Evolutionary conservation across 768 basidiomycete genomes (phyloP).

Genomic region (Tephrocybe rancida): DNA sequence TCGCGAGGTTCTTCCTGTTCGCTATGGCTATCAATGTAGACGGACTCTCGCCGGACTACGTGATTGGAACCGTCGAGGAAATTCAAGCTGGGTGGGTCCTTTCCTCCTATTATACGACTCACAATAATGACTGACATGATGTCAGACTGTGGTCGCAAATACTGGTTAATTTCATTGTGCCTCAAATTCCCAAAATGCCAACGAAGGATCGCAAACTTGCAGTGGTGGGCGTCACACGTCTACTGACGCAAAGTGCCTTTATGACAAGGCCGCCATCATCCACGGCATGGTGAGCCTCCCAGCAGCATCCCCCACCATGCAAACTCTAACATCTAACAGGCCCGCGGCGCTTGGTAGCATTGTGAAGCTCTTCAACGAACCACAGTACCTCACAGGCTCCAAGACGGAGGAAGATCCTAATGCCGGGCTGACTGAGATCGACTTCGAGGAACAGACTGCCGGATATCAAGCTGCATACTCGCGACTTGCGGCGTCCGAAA

Average conservation of each 20-base stretch:
- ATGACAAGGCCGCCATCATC: constrained; percentile 71
- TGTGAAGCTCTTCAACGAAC: constrained; percentile 75
- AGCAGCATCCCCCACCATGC: not conserved
- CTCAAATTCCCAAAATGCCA: constrained; percentile 80
- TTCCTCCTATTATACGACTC: not conserved
- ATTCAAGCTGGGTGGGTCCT: constrained; percentile 79
- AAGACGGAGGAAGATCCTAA: constrained; percentile 49
- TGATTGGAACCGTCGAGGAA: constrained; percentile 77
- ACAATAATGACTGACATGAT: not conserved
- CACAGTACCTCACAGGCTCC: constrained; percentile 60
- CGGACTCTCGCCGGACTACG: constrained; percentile 75
- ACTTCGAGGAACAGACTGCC: constrained; percentile 86
- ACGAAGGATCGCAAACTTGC: constrained; percentile 85
- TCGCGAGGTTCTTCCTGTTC: constrained; percentile 79
- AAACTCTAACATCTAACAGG: constrained; percentile 45
- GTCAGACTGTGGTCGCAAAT: constrained; percentile 77
- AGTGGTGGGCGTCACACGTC: constrained; percentile 75
- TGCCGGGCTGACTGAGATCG: constrained; percentile 71
- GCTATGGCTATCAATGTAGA: constrained; percentile 74
- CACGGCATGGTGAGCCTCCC: constrained; percentile 58
- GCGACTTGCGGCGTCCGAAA: constrained; percentile 81
- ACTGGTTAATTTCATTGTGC: constrained; percentile 72
- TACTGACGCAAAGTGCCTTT: constrained; percentile 72
- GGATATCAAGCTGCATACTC: constrained; percentile 97
- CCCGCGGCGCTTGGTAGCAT: constrained; percentile 68